These are phyloP conservation scores for Dissophora ornata DNA, from an alignment of 192 early-diverging fungal genomes.

Conservation along the genomic window DNA sequence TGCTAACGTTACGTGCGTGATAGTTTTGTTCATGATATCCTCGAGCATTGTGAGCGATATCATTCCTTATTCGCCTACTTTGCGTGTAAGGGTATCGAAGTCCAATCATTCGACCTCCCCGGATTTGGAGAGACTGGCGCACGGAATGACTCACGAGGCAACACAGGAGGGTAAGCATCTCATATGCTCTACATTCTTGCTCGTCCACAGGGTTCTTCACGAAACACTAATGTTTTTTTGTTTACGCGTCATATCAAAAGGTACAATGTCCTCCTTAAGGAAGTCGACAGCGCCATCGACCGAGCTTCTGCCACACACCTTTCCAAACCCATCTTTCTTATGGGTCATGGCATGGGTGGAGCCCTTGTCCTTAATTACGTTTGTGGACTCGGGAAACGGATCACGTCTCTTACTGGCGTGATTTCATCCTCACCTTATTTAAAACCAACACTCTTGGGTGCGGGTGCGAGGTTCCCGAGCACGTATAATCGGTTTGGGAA, in stretches of 20 bases:
- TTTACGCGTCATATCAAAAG: neutral
- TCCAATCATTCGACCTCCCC: slow-evolving; percentile 44
- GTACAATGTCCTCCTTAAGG: slow-evolving; percentile 35
- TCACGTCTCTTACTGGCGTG: slow-evolving; percentile 23
- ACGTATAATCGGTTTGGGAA: slow-evolving; percentile 41
- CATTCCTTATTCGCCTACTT: slow-evolving; percentile 31
- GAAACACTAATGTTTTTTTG: neutral
- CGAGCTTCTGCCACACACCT: slow-evolving; percentile 11
- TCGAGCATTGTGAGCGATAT: slow-evolving; percentile 47
- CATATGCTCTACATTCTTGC: neutral
- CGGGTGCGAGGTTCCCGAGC: slow-evolving; percentile 22
- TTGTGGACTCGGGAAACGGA: slow-evolving; percentile 39
- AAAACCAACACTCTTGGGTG: slow-evolving; percentile 22
- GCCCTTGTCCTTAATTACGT: slow-evolving; percentile 43
- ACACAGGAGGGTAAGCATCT: slow-evolving; percentile 41
- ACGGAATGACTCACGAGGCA: slow-evolving; percentile 12
- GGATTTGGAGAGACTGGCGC: slow-evolving; percentile 48
- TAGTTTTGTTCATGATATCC: slow-evolving; percentile 45
- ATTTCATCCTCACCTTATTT: slow-evolving; percentile 40
- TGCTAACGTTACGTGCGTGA: too few species aligned
- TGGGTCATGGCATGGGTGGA: slow-evolving; percentile 53
- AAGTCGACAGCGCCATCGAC: slow-evolving; percentile 41
- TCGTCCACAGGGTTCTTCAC: neutral
- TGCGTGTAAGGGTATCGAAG: slow-evolving; percentile 39
- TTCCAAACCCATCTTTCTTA: slow-evolving; percentile 24